Evolutionary conservation across 805 yeast species (phyloP), one percentile per base, ranked within the genome.

Genomic region (Isabelozyma rhagii): DNA sequence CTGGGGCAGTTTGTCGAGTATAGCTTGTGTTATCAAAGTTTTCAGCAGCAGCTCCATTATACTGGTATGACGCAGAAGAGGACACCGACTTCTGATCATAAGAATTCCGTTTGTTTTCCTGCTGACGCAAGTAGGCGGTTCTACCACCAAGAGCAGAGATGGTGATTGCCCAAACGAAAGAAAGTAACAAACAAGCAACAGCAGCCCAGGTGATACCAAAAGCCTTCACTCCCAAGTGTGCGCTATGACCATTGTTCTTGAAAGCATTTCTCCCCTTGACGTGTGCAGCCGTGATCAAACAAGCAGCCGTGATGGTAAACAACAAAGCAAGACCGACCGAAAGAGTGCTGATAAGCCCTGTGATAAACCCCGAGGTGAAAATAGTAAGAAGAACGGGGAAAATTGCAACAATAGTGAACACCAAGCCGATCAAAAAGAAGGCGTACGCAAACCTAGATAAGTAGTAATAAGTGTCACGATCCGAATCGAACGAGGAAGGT

Each of bases 201-300:
- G 79, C 63, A 4, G 84, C 64, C 96, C 96, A 88, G 38, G 82
- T 67, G 51, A 85, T 78, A 11, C 82, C 89, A 63, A 86, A 73
- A 63, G 77, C 69, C 41, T 73, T 74, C 8, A 68, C 62, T 11
- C 85, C 85, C 40, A 83, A 40, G 3, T 55, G 62, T 1, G 86
- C 74, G 14, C 48, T 14, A 15, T 65, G 60, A n/a, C 80, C 79
- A 31, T 65, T 72, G 41, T 70, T 56, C 9, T 64, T 67, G 64
- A 82, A 83, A 2, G 72, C 72, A 39, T 74, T 64, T 46, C 76
- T 75, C 6, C 85, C 87, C 57, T 71, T 76, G 8, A 75, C 81
- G 60, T 75, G 81, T n/a, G 74, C 78, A 21, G 83, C 81, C 4
- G 87, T 83, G 36, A 77, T 64, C 48, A 81, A 60, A 34, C 76